phyloP scores from a whole-genome alignment of 306 rosid genomes.

The Inga leiocalycina region DNA sequence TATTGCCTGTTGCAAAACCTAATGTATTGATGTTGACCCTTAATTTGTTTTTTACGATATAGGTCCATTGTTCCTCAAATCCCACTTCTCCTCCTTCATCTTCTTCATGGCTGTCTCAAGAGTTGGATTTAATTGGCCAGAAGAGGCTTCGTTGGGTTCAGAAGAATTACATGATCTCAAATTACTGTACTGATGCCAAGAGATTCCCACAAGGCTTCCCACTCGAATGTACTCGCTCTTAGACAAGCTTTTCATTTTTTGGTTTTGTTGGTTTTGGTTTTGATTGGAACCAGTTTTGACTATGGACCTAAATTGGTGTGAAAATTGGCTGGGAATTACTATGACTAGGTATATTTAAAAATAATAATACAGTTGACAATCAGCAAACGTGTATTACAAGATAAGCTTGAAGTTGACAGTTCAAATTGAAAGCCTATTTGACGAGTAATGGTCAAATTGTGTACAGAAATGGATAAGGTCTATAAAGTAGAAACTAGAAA shows the following conservation, averaged over 20 bases:
- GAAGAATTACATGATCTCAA: conserved; percentile 52
- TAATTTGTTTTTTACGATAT: too few relatives aligned
- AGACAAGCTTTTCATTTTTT: background rate
- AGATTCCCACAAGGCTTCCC: conserved; percentile 45
- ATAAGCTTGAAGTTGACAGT: background rate
- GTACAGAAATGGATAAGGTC: background rate
- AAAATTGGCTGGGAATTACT: background rate
- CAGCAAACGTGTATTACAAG: background rate
- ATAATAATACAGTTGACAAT: too few relatives aligned
- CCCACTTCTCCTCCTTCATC: background rate
- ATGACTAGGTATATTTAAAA: background rate
- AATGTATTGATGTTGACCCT: too few relatives aligned
- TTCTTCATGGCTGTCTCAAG: conserved; percentile 41
- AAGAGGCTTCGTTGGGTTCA: conserved; percentile 50
- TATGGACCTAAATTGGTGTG: background rate
- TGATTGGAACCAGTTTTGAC: background rate
- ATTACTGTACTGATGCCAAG: conserved; percentile 42
- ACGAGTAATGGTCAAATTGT: background rate
- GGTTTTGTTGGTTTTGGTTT: background rate
- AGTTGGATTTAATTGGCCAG: conserved; percentile 42
- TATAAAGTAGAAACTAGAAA: background rate
- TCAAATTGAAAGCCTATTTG: background rate
- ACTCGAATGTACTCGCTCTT: conserved; percentile 24
- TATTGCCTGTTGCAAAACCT: too few relatives aligned
- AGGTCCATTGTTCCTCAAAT: conserved; percentile 33